Base-by-base conservation (phyloP, 1,284 basidiomycete species). In the Microbotryum silenes-acaulis region DNA sequence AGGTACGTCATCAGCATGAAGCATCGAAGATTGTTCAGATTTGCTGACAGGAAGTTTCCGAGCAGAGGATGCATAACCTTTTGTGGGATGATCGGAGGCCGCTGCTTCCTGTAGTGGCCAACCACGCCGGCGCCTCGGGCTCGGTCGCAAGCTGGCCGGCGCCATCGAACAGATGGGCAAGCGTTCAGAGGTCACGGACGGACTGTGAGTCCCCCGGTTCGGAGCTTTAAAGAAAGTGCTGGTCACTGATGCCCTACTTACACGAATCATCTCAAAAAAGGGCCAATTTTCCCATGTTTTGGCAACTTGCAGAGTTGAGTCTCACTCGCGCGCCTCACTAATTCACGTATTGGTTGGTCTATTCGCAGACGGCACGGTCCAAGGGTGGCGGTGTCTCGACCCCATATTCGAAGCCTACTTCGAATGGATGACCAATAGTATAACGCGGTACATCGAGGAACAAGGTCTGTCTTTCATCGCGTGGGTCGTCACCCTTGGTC, bases 221-320 rank as follows among this genome's bases (percentile, higher is more conserved):
- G 10, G 16, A 16, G 21, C 9, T 16, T 14, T n/a, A 42, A 31
- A 21, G 18, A 12, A 8, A 3, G 23, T 47, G n/a, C 9, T 16
- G 31, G 33, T 14, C n/a, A 18, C 42, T 25, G 54, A 60, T 31
- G 49, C 48, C 29, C 29, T 61, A 23, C 49, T 14, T 37, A 10
- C 14, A 9, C 33, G 14, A 6, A 37, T 37, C 33, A 37, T 37
- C 33, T 37, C 33, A 14, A 37, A 7, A 9, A 37, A 23, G 33
- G 14, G 33, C 57, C 51, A 61, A 61, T 50, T 61, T 61, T 23
- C 60, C 60, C 21, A 53, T 61, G 29, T 37, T 53, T 42, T 61
- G 23, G 8, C 59, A 61, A 45, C 48, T 50, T 21, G 54, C 59
- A 37, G 48, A 27, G 27, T 4, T 4, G 4, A 27, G 27, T 27